Evolutionary conservation across 2,329 filamentous ascomycete species (phyloP).

Genomic region (Onygenales sp.): DNA sequence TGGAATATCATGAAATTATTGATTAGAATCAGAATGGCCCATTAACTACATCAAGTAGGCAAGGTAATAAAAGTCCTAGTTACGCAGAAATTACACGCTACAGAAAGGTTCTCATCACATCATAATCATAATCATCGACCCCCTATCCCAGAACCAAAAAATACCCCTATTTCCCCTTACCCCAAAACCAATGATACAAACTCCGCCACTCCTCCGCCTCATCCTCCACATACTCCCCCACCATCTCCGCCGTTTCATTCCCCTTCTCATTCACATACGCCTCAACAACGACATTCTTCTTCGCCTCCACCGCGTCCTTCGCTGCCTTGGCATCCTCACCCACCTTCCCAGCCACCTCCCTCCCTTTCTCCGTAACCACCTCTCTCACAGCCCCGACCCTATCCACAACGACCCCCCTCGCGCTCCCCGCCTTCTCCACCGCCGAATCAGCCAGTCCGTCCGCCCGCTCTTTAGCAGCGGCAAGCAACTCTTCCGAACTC

Average conservation of each 20-base stretch:
- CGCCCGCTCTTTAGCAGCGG: conserved; percentile 28
- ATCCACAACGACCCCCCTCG: conserved; percentile 22
- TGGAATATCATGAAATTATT: not conserved
- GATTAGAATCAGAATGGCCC: not conserved
- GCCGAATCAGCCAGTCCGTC: conserved; percentile 33
- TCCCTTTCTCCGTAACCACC: conserved; percentile 17
- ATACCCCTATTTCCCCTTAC: conserved; percentile 22
- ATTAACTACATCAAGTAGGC: not conserved
- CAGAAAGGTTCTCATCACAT: not conserved
- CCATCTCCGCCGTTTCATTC: conserved; percentile 36
- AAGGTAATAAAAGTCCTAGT: too few species aligned
- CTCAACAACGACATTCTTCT: conserved; percentile 5
- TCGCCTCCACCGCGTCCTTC: conserved; percentile 4
- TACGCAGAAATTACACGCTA: too few species aligned
- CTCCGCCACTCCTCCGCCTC: conserved; percentile 30
- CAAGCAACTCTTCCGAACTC: conserved; percentile 27
- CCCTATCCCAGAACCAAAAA: not conserved
- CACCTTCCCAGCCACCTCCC: conserved; percentile 16
- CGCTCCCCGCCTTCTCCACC: conserved; percentile 28
- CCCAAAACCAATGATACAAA: conserved; percentile 35
- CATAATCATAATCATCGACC: not conserved
- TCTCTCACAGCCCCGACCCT: conserved; percentile 16
- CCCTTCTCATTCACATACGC: conserved; percentile 30
- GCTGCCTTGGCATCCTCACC: not conserved
- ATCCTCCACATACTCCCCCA: conserved; percentile 37